Evolutionary conservation across 2,329 filamentous ascomycete genomes (phyloP), one percentile per base, ranked within the genome.

Genomic region (Chaetothyriales sp.): DNA sequence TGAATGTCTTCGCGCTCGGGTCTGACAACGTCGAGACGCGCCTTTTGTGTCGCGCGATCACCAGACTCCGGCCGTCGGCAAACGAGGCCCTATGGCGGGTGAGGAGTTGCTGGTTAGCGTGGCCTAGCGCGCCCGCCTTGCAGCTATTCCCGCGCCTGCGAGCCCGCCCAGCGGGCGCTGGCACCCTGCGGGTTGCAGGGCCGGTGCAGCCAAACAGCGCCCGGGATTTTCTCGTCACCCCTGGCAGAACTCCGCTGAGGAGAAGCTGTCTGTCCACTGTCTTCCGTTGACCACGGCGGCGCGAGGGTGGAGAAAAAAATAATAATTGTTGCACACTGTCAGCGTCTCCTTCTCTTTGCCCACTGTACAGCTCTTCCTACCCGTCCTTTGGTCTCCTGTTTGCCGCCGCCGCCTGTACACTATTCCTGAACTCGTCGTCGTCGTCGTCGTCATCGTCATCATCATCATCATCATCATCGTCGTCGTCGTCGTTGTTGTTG

Each of bases 341-440:
- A 29, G 25, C 46, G 18, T 47, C 4, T 29, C 25, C 8, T 18
- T 48, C 44, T 18, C 46, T 50, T 43, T 37, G 18, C 43, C 25
- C 50, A 33, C 52, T 54, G 46, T 52, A 54, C 46, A 49, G 46
- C 48, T 44, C 45, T 25, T 37, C 4, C 49, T n/a, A 22, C 44
- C 22, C 6, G 22, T 49, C 44, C 40, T 10, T 44, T 25, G 22
- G 22, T 51, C 44, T 55, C 8, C 33, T 40, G 33, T 40, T 40
- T 15, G 10, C 15, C 33, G 48, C 45, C 45, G n/a, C n/a, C n/a
- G n/a, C n/a, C n/a, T 60, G 57, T 60, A 59, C 52, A 56, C 46
- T 60, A 57, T 47, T 52, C 51, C 43, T 48, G 45, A n/a, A n/a
- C n/a, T n/a, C n/a, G n/a, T n/a, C n/a, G n/a, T n/a, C n/a, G n/a